phyloP scores from a whole-genome alignment of 768 basidiomycete species.

The Mycena vulgaris region DNA sequence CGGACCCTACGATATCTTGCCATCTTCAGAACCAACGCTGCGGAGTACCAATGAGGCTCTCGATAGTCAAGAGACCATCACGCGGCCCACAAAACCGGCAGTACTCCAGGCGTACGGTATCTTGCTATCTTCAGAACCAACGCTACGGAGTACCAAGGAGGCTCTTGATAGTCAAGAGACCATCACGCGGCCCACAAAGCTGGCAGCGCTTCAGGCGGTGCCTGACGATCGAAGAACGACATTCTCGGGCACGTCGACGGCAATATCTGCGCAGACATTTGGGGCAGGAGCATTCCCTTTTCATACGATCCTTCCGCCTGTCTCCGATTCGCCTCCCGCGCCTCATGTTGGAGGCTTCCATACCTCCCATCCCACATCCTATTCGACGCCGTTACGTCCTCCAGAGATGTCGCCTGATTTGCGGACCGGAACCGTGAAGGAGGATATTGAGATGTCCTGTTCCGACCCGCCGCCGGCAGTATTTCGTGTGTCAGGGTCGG shows the following conservation, averaged over 20 bases:
- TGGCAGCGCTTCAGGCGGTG: not conserved
- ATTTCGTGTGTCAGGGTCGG: not conserved
- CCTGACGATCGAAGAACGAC: not conserved
- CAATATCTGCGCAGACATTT: not conserved
- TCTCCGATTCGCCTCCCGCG: not conserved
- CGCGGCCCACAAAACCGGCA: not conserved
- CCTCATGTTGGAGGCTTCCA: not conserved
- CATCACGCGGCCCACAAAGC: not conserved
- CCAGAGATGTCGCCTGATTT: not conserved
- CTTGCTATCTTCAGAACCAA: not conserved
- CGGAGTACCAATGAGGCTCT: not conserved
- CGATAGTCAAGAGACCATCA: not conserved
- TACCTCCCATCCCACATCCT: not conserved
- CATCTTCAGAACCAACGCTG: not conserved
- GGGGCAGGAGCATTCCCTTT: not conserved
- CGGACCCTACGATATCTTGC: not conserved
- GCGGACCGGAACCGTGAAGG: not conserved
- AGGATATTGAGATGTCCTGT: slow-evolving; percentile 24
- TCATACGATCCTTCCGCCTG: not conserved
- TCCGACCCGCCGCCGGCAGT: not conserved
- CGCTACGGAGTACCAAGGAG: not conserved
- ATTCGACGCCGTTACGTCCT: not conserved
- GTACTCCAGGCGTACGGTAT: not conserved
- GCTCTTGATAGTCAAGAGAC: not conserved
- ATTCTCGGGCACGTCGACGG: not conserved